Base-by-base conservation (phyloP, 140 eudicot species). In the Stevia rebaudiana region DNA sequence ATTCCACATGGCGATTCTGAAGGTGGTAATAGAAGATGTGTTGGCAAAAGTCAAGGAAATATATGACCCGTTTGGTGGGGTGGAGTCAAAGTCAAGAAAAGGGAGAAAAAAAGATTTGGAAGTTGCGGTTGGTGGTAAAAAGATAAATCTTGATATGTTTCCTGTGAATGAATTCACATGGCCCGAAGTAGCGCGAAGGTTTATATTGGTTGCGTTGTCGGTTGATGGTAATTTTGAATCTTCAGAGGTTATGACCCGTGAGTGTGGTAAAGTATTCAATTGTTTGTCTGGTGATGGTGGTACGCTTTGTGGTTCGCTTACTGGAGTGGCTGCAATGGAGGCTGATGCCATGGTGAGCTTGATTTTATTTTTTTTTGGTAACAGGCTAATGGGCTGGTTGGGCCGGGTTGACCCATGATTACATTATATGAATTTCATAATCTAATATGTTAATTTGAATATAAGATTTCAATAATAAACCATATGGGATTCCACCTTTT, bases 241-340 rank as follows among this genome's bases (percentile, higher is more conserved):
- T 39, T 51, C 86, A 13, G 98, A 92, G 83, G 63, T 84, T 54
- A 69, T 73, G 82, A 61, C 69, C 66, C 90, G 89, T 36, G 96
- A 88, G 60, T 81, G 96, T 55, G 82, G 88, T 23, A 88, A 82
- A 65, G 85, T 88, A 68, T 88, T 88, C 59, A 95, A 86, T 65
- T 91, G 96, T 70, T 76, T 92, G 76, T 81, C 69, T 33, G 98
- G 98, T 71, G 98, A 88, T 76, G 96, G 98, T 17, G 98, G 98
- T 30, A 53, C 75, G 31, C 90, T 92, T 75, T 88, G 98, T 72
- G 95, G 95, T 33, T 79, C 96, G 1, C 87, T 88, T 41, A 83
- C 87, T 0, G 96, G 96, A 69, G 82, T 92, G 60, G 87, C 94
- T 42, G 96, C 90, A 52, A 79, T 88, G 76, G 96, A 88, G 83